Conservation (phyloP, 1,284 basidiomycete species). For the Heterobasidion irregulare region DNA sequence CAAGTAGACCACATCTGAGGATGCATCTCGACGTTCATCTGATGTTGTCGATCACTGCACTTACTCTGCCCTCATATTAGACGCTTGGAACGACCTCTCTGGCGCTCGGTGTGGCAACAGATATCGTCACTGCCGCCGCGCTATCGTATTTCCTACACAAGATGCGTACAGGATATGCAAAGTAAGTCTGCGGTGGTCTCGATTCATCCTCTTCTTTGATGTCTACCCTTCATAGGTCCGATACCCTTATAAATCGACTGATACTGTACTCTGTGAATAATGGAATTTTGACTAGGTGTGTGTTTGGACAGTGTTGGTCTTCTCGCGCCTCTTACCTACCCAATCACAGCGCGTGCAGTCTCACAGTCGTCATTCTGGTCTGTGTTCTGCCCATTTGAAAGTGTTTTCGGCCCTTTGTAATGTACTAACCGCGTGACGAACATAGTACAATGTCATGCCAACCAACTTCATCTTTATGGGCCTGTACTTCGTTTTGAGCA, state of each 20-base stretch:
- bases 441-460: conserved; percentile 48
- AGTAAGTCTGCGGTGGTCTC: conserved; percentile 16
- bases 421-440: not conserved
- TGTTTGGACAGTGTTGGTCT: not conserved
- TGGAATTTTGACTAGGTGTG: conserved; percentile 52
- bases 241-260: conserved; percentile 49
- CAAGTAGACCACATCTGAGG: not conserved
- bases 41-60: not conserved
- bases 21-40: not conserved
- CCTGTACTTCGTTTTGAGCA: conserved; percentile 56
- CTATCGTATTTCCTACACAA: conserved; percentile 44
- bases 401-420: not conserved
- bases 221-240: conserved; percentile 29
- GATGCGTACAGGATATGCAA: conserved; percentile 36
- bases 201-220: conserved; percentile 1
- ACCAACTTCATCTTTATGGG: conserved; percentile 49
- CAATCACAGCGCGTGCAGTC: conserved; percentile 42
- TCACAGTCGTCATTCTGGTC: conserved; percentile 49
- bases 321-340: conserved; percentile 1
- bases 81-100: conserved; percentile 33
- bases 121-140: conserved; percentile 36
- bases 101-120: conserved; percentile 34
- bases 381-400: conserved; percentile 11
- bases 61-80: conserved; percentile 15
- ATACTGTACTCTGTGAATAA: conserved; percentile 51